phyloP scores from a whole-genome alignment of 805 yeast genomes.

The Isabelozyma rhagii region DNA sequence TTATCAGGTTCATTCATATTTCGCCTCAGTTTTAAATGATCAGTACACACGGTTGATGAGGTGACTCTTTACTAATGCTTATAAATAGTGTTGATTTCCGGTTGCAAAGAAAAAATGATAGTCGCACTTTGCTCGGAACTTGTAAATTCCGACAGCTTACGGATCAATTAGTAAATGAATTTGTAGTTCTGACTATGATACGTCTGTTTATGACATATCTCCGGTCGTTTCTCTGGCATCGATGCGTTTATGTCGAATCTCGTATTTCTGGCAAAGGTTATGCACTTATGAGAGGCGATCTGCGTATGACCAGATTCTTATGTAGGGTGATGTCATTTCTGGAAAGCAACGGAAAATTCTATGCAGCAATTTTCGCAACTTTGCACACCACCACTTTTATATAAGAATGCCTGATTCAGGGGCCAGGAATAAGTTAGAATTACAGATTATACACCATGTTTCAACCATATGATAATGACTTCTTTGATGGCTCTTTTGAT shows the following conservation, averaged over 20 bases:
- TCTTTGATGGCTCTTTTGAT: background rate
- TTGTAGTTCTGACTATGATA: too few relatives aligned
- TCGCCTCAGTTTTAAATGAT: background rate
- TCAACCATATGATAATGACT: background rate
- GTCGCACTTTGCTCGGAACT: too few relatives aligned
- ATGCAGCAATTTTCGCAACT: background rate
- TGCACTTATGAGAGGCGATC: background rate
- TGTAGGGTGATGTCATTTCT: background rate
- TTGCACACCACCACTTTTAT: background rate
- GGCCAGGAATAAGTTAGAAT: too few relatives aligned
- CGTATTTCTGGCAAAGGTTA: background rate
- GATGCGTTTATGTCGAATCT: too few relatives aligned
- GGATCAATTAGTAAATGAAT: too few relatives aligned
- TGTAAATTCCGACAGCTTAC: background rate
- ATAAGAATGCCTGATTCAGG: too few relatives aligned
- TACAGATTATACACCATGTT: background rate
- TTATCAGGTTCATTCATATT: too few relatives aligned
- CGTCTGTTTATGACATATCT: too few relatives aligned
- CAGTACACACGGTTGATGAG: background rate
- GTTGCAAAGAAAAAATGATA: background rate
- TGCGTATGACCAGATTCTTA: background rate
- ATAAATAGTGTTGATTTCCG: background rate
- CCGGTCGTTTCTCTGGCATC: too few relatives aligned
- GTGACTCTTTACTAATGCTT: background rate
- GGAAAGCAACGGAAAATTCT: background rate